Percentiles rank a stretch among this genome's conserved stretches.
Evolutionary conservation across 1,284 basidiomycete species (phyloP).

Genomic region (Ustilago trichophora): DNA sequence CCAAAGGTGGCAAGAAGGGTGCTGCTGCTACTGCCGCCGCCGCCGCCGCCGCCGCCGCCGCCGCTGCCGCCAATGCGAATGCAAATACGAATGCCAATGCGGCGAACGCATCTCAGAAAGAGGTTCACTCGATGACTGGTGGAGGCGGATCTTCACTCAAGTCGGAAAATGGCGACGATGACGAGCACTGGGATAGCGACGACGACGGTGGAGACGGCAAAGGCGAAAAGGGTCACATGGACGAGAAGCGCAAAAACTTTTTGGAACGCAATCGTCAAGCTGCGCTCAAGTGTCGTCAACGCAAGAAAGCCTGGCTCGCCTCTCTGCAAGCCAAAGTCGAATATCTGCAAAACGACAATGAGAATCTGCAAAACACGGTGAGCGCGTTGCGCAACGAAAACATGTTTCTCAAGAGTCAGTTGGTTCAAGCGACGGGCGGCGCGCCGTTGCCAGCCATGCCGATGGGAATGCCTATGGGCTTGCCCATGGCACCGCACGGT

Average conservation of each 20-base stretch:
- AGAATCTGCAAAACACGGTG: conserved; percentile 76
- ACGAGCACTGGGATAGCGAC: conserved; percentile 40
- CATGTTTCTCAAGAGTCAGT: conserved; percentile 61
- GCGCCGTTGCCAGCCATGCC: conserved; percentile 25
- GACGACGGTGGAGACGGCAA: conserved; percentile 35
- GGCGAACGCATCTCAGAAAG: too few species aligned
- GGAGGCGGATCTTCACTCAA: conserved; percentile 13
- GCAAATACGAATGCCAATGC: conserved; percentile 56
- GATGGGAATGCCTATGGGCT: conserved; percentile 24
- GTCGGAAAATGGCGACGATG: conserved; percentile 68
- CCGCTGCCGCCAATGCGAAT: conserved; percentile 47
- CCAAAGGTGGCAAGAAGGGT: conserved; percentile 68
- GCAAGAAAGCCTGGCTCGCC: conserved; percentile 96
- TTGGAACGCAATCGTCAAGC: conserved; percentile 70
- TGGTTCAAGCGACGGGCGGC: conserved; percentile 52
- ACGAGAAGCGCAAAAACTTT: conserved; percentile 64
- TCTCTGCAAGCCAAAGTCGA: conserved; percentile 94
- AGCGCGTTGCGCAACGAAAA: conserved; percentile 71
- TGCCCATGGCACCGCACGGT: conserved; percentile 30
- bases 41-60: conserved; percentile 2
- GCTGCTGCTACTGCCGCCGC: conserved; percentile 21
- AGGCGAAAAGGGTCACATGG: conserved; percentile 65
- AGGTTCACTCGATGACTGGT: too few species aligned
- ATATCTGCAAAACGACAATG: conserved; percentile 87
- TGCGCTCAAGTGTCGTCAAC: conserved; percentile 96